phyloP scores from a whole-genome alignment of 345 rosid species.

The Xanthoceras sorbifolium region DNA sequence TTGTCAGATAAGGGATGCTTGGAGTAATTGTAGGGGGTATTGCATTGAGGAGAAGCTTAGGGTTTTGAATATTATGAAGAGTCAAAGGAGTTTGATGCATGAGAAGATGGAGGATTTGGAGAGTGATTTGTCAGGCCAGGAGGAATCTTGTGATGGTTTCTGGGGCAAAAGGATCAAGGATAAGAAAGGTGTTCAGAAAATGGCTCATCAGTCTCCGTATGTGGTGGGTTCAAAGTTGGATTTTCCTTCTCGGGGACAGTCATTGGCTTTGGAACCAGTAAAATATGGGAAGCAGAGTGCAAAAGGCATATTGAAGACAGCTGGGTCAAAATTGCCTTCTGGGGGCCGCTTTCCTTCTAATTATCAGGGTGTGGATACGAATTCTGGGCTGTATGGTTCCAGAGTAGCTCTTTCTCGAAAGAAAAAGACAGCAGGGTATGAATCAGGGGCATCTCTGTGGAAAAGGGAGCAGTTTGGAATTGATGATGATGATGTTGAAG shows the following conservation, averaged over 20 bases:
- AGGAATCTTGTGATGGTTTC: constrained; percentile 54
- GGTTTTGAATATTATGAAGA: constrained; percentile 76
- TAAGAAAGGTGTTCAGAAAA: constrained; percentile 48
- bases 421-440: constrained; percentile 44
- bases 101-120: constrained; percentile 69
- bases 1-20: constrained; percentile 88
- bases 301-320: constrained; percentile 60
- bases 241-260: constrained; percentile 43
- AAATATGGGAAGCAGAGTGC: constrained; percentile 64
- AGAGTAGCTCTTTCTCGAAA: constrained; percentile 40
- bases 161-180: constrained; percentile 66
- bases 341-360: constrained; percentile 41
- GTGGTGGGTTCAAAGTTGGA: constrained; percentile 49
- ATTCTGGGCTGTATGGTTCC: constrained; percentile 46
- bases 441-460: constrained; percentile 45
- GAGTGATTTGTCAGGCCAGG: constrained; percentile 63
- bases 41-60: constrained; percentile 89
- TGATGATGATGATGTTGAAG: constrained; percentile 52
- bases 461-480: constrained; percentile 51
- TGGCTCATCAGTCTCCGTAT: constrained; percentile 43
- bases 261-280: constrained; percentile 36
- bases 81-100: constrained; percentile 77
- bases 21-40: constrained; percentile 79
- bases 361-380: constrained; percentile 50
- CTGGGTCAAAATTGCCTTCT: constrained; percentile 46